Evolutionary conservation across 805 yeast species (phyloP).

Genomic region (Priceomyces medius): DNA sequence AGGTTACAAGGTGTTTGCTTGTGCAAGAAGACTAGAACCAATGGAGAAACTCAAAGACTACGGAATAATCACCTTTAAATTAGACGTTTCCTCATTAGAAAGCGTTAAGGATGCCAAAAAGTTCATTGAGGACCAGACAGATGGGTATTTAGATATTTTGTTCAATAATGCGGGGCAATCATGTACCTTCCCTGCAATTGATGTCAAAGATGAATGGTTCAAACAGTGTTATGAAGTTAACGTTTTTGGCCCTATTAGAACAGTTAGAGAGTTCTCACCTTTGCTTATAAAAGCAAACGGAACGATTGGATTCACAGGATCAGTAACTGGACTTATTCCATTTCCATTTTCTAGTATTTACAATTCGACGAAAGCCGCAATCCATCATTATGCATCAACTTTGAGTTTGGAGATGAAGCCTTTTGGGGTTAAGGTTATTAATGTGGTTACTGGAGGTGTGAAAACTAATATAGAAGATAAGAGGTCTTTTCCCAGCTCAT

Average conservation of each 20-base stretch:
- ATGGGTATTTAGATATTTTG: slow-evolving; percentile 55
- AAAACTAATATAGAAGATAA: slow-evolving; percentile 67
- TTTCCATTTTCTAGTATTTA: slow-evolving; percentile 72
- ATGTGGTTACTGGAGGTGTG: slow-evolving; percentile 76
- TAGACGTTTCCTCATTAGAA: slow-evolving; percentile 58
- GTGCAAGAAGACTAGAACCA: slow-evolving; percentile 65
- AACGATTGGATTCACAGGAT: slow-evolving; percentile 71
- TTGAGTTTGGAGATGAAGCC: slow-evolving; percentile 68
- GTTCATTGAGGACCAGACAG: slow-evolving; percentile 41
- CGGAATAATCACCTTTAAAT: slow-evolving; percentile 45
- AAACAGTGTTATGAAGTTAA: slow-evolving; percentile 60
- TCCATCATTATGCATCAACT: slow-evolving; percentile 66
- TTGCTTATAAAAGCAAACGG: slow-evolving; percentile 65
- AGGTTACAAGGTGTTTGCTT: slow-evolving; percentile 65
- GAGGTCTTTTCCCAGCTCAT: slow-evolving; percentile 55
- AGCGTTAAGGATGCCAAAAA: slow-evolving; percentile 46
- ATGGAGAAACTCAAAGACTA: slow-evolving; percentile 52
- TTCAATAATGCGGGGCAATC: slow-evolving; percentile 79
- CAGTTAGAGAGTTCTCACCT: slow-evolving; percentile 57
- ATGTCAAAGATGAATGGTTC: slow-evolving; percentile 55
- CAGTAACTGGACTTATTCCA: slow-evolving; percentile 61
- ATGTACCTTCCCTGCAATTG: slow-evolving; percentile 69
- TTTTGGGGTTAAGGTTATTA: slow-evolving; percentile 67
- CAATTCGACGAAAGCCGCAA: slow-evolving; percentile 71
- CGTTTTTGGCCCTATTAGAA: slow-evolving; percentile 65